A percentile compares a stretch with the other conserved stretches of the same genome.
phyloP scores from a whole-genome alignment of 1,284 basidiomycete species.

The Puccinia brachypodii region DNA sequence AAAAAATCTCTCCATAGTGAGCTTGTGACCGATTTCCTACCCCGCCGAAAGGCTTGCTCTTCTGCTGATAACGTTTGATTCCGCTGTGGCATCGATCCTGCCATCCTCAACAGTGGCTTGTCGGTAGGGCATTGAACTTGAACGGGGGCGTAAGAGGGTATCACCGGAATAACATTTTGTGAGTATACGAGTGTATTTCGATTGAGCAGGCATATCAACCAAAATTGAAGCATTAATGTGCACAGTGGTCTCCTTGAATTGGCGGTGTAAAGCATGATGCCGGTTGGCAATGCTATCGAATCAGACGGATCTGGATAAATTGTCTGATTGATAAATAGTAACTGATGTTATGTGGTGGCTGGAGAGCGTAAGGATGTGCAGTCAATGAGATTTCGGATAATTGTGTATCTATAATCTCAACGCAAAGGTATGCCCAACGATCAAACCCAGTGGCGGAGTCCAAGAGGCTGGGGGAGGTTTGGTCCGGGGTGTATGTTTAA shows the following conservation, averaged over 20 bases:
- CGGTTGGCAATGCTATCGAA: background rate
- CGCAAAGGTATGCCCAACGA: too few species aligned
- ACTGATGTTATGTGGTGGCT: background rate
- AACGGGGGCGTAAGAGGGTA: conserved; percentile 19
- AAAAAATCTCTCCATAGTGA: conserved; percentile 21
- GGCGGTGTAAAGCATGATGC: background rate
- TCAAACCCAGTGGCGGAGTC: too few species aligned
- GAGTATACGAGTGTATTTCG: background rate
- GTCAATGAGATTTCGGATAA: background rate
- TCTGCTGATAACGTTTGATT: conserved; percentile 30
- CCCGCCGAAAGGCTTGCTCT: background rate
- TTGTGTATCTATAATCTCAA: too few species aligned
- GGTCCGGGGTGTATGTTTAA: too few species aligned
- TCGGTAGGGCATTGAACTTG: conserved; percentile 5
- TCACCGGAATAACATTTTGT: background rate
- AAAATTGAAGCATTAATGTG: background rate
- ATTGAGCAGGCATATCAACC: background rate
- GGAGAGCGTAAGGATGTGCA: background rate
- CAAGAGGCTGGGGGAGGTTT: too few species aligned
- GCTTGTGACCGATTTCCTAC: background rate
- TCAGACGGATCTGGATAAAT: background rate
- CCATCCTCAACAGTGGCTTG: conserved; percentile 10
- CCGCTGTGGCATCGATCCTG: background rate
- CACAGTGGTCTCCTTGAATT: background rate
- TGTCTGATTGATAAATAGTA: background rate